A percentile compares a stretch with the other conserved stretches of the same genome.
Conservation (phyloP, 208 protist genomes). For the Naegleria fowleri region DNA sequence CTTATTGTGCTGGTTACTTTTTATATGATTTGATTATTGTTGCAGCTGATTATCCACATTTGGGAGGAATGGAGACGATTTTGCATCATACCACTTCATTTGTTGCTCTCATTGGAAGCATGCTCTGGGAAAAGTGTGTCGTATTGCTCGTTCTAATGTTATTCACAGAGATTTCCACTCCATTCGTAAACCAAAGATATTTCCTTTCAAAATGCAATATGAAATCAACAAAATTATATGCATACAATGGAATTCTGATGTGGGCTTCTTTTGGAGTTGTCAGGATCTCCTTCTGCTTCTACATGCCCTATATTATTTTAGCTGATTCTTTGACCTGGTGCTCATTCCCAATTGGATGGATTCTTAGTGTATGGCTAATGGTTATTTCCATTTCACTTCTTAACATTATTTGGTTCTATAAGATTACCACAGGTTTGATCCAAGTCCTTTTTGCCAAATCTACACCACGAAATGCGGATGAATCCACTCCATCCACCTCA, state of each 20-base stretch:
- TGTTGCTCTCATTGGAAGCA: neutral
- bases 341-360: neutral
- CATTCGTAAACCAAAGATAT: conserved; percentile 1
- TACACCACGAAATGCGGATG: neutral
- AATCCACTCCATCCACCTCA: neutral
- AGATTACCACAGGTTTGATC: neutral
- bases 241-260: neutral
- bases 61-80: neutral
- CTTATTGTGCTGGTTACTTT: neutral
- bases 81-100: neutral
- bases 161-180: conserved; percentile 11
- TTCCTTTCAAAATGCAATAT: neutral
- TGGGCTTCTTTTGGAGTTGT: neutral
- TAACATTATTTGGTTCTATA: conserved; percentile 17
- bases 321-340: neutral
- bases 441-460: neutral
- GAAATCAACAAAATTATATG: neutral
- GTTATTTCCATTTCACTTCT: neutral
- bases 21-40: conserved; percentile 18
- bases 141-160: neutral
- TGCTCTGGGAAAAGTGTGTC: neutral
- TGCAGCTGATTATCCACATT: neutral
- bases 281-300: neutral
- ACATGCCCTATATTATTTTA: neutral
- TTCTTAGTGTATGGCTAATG: neutral